These are phyloP conservation scores for Aspergillus niger DNA, from an alignment of 2,329 filamentous ascomycete genomes.

Conservation along the genomic window DNA sequence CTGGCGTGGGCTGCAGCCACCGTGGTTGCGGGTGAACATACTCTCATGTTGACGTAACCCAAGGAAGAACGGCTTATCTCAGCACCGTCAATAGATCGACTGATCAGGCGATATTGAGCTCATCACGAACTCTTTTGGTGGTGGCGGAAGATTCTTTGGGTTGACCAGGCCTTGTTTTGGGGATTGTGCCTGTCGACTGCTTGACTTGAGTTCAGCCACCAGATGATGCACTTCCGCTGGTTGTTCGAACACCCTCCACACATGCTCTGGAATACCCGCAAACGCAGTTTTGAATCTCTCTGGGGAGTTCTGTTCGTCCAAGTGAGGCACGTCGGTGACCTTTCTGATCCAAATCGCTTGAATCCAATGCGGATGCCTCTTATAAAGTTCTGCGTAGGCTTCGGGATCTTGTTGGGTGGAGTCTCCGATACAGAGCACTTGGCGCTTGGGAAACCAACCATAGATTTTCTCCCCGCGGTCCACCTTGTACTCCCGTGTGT, in stretches of 20 bases:
- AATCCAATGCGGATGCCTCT: conserved; percentile 73
- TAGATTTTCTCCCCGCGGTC: conserved; percentile 77
- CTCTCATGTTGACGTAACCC: conserved; percentile 23
- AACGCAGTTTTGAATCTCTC: conserved; percentile 84
- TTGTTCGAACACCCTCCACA: conserved; percentile 83
- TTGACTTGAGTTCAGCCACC: conserved; percentile 30
- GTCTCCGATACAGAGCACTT: conserved; percentile 84
- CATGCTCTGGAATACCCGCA: conserved; percentile 65
- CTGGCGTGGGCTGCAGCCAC: conserved; percentile 3
- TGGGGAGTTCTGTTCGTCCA: conserved; percentile 72
- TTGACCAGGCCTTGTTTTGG: background rate
- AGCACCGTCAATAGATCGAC: conserved; percentile 12
- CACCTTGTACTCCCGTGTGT: conserved; percentile 84
- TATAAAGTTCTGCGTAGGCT: conserved; percentile 77
- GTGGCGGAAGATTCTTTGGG: background rate
- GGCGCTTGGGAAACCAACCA: conserved; percentile 73
- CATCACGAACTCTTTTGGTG: background rate
- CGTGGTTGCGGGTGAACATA: background rate
- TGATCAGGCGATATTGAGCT: background rate
- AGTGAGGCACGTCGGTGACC: conserved; percentile 73
- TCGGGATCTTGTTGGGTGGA: conserved; percentile 91
- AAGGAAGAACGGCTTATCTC: conserved; percentile 15
- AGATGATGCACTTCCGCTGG: conserved; percentile 61
- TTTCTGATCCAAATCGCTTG: conserved; percentile 82
- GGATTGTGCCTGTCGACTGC: background rate